Percentiles rank a stretch among this genome's conserved stretches.
phyloP scores from a whole-genome alignment of 768 basidiomycete genomes.

The Kwoniella mangroviensis region DNA sequence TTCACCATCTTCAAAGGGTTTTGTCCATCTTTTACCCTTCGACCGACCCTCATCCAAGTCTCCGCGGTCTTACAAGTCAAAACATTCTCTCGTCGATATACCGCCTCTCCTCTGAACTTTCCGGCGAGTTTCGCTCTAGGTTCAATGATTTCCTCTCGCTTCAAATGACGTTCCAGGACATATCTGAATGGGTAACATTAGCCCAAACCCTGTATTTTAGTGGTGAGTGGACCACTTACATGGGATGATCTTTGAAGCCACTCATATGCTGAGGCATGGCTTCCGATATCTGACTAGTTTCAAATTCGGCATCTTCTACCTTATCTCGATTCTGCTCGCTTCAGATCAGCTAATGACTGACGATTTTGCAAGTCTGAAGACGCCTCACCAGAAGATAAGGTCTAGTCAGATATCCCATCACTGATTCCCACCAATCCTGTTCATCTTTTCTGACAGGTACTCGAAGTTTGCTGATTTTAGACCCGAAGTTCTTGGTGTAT shows the following conservation, averaged over 20 bases:
- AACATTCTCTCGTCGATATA: conserved; percentile 83
- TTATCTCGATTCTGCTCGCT: conserved; percentile 80
- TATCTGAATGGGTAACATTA: conserved; percentile 63
- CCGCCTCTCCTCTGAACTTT: conserved; percentile 88
- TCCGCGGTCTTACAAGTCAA: conserved; percentile 87
- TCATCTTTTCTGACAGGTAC: conserved; percentile 63
- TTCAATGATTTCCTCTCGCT: conserved; percentile 81
- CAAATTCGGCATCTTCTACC: conserved; percentile 86
- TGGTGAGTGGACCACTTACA: conserved; percentile 63
- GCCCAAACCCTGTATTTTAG: neutral
- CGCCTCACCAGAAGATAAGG: conserved; percentile 78
- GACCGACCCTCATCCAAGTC: conserved; percentile 90
- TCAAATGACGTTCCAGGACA: conserved; percentile 82
- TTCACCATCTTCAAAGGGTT: conserved; percentile 92
- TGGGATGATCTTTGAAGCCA: conserved; percentile 94
- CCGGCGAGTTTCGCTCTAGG: conserved; percentile 73
- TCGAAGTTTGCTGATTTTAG: conserved; percentile 64
- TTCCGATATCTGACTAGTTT: conserved; percentile 75
- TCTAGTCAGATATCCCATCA: conserved; percentile 68
- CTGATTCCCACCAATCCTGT: conserved; percentile 82
- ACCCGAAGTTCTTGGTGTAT: conserved; percentile 79
- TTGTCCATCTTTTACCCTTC: conserved; percentile 70
- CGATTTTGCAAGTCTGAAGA: neutral
- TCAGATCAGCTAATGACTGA: neutral
- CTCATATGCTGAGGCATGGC: conserved; percentile 89